Base-by-base conservation (phyloP, 306 rosid species). In the Phaseolus lunatus region DNA sequence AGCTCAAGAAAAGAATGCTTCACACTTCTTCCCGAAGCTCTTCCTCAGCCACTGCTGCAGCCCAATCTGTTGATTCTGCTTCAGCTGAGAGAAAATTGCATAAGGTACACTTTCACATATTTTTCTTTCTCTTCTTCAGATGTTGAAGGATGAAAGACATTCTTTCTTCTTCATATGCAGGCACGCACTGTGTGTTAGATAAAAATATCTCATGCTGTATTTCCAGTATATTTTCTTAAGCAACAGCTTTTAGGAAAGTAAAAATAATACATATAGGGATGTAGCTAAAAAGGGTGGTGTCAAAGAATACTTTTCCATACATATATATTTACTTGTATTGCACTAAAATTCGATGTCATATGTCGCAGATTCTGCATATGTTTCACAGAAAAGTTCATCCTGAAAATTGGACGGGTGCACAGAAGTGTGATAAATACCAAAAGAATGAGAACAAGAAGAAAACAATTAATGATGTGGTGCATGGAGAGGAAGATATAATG, bases 351-450 rank as follows among this genome's bases (percentile, higher is more conserved):
- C 27, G 2, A 29, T 29, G 31, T 29, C 3, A 1, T 29, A 2
- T 20, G 26, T 39, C 85, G 93, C 83, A 93, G 98, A 93, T 93
- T 75, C 96, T 93, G 24, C 95, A 89, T 13, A 89, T 88, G 91
- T 93, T 93, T 79, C 88, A 88, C 81, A 87, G 90, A 87, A 93
- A 93, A 82, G 93, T 91, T 70, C 95, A 93, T 73, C 98, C 98
- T 41, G 98, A 93, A 85, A 83, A 70, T 73, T 82, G 88, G 20
- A 18, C 47, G 20, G 82, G 23, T 37, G 62, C 18, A 24, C 84
- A 78, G 14, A 87, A 87, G 65, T 50, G 73, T 64, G 81, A 72
- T 16, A 90, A 87, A 77, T 78, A 35, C 53, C 87, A 78, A 47
- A 87, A 87, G 86, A 80, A 52, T 52, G 89, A 93, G 67, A 82